Conservation (phyloP, 805 yeast species). For the Ogataea ganodermae region DNA sequence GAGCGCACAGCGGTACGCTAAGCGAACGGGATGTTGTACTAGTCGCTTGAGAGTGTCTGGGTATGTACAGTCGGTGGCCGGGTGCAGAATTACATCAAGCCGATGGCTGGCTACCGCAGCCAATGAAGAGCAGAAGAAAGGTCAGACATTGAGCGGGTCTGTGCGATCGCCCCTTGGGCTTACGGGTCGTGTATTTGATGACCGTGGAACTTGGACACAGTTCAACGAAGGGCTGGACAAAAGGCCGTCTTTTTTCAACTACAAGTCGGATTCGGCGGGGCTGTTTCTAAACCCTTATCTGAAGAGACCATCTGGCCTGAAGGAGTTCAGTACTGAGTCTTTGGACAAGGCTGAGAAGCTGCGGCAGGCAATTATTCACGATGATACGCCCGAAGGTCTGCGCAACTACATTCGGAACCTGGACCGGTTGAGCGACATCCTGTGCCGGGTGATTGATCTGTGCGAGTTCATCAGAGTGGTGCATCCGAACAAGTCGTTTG, state of each 20-base stretch:
- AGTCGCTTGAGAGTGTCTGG: background rate
- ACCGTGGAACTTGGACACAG: slow-evolving; percentile 54
- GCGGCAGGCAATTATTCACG: slow-evolving; percentile 55
- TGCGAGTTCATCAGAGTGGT: slow-evolving; percentile 89
- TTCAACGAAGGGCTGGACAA: slow-evolving; percentile 40
- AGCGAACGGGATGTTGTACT: background rate
- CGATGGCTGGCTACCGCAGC: slow-evolving; percentile 2
- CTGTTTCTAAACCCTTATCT: slow-evolving; percentile 74
- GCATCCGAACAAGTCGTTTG: slow-evolving; percentile 74
- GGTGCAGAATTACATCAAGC: background rate
- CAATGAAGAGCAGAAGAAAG: slow-evolving; percentile 7
- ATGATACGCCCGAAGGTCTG: slow-evolving; percentile 46
- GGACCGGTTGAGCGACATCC: slow-evolving; percentile 82
- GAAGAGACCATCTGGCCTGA: slow-evolving; percentile 68
- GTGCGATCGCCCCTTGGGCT: background rate
- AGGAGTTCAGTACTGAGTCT: slow-evolving; percentile 65
- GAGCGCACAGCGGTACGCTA: background rate
- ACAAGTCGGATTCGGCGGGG: slow-evolving; percentile 47
- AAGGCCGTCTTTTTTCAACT: slow-evolving; percentile 28
- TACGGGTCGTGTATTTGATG: slow-evolving; percentile 59
- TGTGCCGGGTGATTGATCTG: slow-evolving; percentile 91
- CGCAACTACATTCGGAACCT: slow-evolving; percentile 59
- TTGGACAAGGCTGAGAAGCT: slow-evolving; percentile 64
- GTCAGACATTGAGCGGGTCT: slow-evolving; percentile 1
- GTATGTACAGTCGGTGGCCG: background rate